These are phyloP conservation scores for Fusarium nematophilum DNA, from an alignment of 2,329 filamentous ascomycete genomes.

Conservation along the genomic window DNA sequence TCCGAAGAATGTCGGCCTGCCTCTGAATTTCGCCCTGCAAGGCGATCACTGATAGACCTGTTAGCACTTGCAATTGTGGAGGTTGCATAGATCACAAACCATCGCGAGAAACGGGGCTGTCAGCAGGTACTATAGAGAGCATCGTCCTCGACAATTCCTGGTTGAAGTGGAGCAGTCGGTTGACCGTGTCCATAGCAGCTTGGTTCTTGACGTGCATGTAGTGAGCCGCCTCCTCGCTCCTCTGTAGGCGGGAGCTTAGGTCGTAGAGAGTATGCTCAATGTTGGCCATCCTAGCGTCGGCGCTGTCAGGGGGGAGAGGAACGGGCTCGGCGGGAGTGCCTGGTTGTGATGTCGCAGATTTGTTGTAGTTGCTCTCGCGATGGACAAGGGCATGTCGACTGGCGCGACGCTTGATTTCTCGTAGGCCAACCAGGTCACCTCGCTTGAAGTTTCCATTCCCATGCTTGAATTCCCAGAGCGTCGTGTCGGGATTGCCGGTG, in stretches of 20 bases:
- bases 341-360: conserved; percentile 79
- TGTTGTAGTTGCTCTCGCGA: conserved; percentile 85
- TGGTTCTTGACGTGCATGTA: conserved; percentile 85
- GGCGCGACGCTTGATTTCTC: conserved; percentile 95
- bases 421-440: conserved; percentile 87
- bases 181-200: conserved; percentile 82
- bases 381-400: conserved; percentile 94
- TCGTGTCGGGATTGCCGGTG: conserved; percentile 90
- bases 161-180: conserved; percentile 78
- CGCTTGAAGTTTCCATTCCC: conserved; percentile 97
- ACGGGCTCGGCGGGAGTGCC: conserved; percentile 87
- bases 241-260: conserved; percentile 77
- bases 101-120: conserved; percentile 83
- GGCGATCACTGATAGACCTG: conserved; percentile 57
- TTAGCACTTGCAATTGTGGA: conserved; percentile 22
- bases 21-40: conserved; percentile 71
- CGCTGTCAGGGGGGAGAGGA: conserved; percentile 75
- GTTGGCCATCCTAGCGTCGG: conserved; percentile 78
- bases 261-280: conserved; percentile 89
- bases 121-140: conserved; percentile 77
- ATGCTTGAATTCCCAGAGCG: conserved; percentile 98
- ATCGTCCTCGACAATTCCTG: conserved; percentile 84
- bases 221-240: conserved; percentile 85
- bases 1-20: conserved; percentile 67
- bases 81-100: conserved; percentile 64